Evolutionary conservation across 2,329 filamentous ascomycete genomes (phyloP).

Genomic region (Helotiales sp.): DNA sequence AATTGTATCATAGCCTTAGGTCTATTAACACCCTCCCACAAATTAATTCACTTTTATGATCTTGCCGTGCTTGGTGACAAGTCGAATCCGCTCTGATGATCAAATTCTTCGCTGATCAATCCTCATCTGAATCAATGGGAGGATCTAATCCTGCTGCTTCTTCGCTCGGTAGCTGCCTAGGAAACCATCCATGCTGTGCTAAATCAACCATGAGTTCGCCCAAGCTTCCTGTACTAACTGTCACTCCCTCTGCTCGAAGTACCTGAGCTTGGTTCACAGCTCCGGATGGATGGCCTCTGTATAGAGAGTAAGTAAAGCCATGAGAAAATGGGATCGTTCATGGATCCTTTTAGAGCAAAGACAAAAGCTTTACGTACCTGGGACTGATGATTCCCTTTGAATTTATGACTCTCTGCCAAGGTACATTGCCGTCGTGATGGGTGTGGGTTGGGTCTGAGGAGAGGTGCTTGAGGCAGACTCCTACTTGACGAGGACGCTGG

Average conservation of each 20-base stretch:
- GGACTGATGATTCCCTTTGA: constrained; percentile 83
- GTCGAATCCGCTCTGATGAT: neutral
- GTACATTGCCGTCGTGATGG: constrained; percentile 78
- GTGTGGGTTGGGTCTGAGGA: constrained; percentile 50
- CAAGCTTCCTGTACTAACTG: constrained; percentile 34
- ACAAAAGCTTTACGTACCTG: constrained; percentile 50
- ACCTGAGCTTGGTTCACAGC: constrained; percentile 37
- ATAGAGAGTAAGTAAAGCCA: neutral
- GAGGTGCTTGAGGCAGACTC: constrained; percentile 86
- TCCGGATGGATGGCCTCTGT: constrained; percentile 35
- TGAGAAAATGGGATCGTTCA: neutral
- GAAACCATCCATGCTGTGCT: constrained; percentile 41
- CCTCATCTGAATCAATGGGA: constrained; percentile 23
- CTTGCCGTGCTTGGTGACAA: too few relatives aligned
- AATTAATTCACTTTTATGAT: constrained; percentile 1
- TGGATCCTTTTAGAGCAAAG: neutral
- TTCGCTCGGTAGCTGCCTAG: constrained; percentile 37
- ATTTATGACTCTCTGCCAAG: constrained; percentile 94
- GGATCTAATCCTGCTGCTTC: constrained; percentile 26
- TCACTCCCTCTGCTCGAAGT: constrained; percentile 38
- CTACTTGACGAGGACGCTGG: constrained; percentile 79
- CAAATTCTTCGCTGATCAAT: constrained; percentile 1
- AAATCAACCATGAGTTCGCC: constrained; percentile 39
- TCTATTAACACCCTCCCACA: constrained; percentile 26
- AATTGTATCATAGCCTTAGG: constrained; percentile 32